Conservation (phyloP, 179 eudicot genomes). For the Sideroxylon spinosum region DNA sequence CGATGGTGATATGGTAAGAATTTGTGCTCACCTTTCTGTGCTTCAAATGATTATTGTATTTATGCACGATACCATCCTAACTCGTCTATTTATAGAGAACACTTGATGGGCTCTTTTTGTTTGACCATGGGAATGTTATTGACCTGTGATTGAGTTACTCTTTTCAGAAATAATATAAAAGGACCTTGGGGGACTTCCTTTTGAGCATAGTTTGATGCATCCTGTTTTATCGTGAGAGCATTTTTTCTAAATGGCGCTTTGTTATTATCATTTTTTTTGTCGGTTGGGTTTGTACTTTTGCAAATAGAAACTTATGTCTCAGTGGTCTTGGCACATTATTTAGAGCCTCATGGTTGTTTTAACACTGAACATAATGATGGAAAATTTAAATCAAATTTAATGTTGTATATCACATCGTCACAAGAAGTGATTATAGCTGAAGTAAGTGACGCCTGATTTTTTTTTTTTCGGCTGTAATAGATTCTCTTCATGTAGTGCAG, state of each 20-base stretch:
- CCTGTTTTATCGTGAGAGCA: background rate
- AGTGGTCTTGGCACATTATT: background rate
- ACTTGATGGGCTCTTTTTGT: no score
- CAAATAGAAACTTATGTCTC: background rate
- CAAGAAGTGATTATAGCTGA: background rate
- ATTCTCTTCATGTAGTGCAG: background rate
- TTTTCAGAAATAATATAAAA: no score
- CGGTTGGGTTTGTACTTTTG: background rate
- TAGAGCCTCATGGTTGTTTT: background rate
- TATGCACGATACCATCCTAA: background rate
- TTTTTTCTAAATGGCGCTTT: no score
- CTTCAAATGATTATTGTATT: background rate
- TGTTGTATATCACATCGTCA: background rate
- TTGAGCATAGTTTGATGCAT: background rate
- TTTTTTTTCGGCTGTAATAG: no score
- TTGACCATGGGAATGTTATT: no score
- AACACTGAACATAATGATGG: background rate
- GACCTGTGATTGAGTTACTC: no score
- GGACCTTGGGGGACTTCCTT: no score
- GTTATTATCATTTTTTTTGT: background rate
- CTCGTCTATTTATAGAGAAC: no score
- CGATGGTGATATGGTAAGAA: constrained; percentile 62
- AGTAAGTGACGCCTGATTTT: background rate
- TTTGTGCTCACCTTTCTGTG: background rate
- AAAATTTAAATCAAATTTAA: background rate